Conservation (phyloP, 495 filamentous ascomycete species). For the Xanthoparmelia taractica region DNA sequence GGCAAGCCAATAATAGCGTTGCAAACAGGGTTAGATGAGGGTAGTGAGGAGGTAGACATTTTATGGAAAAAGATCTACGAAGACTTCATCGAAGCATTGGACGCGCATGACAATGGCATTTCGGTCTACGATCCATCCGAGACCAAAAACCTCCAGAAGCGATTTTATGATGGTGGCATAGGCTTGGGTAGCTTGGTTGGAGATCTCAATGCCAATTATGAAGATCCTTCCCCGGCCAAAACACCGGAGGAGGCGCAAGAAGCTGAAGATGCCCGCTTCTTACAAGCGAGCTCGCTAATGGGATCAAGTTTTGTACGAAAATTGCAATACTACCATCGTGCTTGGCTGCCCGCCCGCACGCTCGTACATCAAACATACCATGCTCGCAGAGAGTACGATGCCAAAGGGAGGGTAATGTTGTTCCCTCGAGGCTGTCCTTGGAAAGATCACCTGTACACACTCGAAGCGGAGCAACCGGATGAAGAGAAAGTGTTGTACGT, state of each 20-base stretch:
- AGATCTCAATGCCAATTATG: conserved; percentile 64
- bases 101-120: conserved; percentile 96
- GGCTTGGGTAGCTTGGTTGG: conserved; percentile 75
- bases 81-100: conserved; percentile 89
- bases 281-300: conserved; percentile 66
- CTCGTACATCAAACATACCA: conserved; percentile 65
- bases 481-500: conserved; percentile 68
- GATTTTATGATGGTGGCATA: conserved; percentile 74
- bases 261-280: conserved; percentile 74
- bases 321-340: conserved; percentile 57
- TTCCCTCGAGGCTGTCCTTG: conserved; percentile 73
- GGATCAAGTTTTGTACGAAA: conserved; percentile 77
- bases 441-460: conserved; percentile 89
- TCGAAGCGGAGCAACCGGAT: conserved; percentile 56
- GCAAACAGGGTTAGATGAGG: conserved; percentile 51
- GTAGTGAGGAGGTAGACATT: conserved; percentile 58
- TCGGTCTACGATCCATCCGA: conserved; percentile 62
- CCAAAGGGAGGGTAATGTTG: conserved; percentile 70
- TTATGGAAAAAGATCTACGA: conserved; percentile 86
- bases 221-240: conserved; percentile 9
- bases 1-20: conserved; percentile 72
- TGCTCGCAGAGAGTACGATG: conserved; percentile 55
- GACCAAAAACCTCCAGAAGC: conserved; percentile 61
- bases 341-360: conserved; percentile 84
- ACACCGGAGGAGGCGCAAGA: conserved; percentile 40